Evolutionary conservation across 2,329 filamentous ascomycete species (phyloP).

Genomic region (Pseudogymnoascus sp.): DNA sequence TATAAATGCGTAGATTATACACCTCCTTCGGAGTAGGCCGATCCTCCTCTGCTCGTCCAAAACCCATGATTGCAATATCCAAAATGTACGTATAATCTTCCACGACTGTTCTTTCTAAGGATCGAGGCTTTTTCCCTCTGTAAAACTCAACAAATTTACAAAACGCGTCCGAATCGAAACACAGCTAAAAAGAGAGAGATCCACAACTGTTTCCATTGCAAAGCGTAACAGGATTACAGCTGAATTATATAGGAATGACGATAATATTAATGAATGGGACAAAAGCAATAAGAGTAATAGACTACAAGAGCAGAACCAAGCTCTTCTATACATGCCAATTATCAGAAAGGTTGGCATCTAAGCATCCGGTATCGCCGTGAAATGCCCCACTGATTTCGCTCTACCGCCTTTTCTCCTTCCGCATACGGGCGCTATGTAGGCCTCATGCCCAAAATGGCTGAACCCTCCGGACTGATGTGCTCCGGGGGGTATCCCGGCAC

Average conservation of each 20-base stretch:
- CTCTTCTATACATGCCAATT: background rate
- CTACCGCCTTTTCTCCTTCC: background rate
- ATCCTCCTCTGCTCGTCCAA: slow-evolving; percentile 20
- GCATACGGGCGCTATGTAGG: background rate
- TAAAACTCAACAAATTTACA: background rate
- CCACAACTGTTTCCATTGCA: background rate
- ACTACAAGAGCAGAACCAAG: background rate
- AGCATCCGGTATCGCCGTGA: background rate
- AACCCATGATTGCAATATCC: background rate
- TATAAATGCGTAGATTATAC: slow-evolving; percentile 22
- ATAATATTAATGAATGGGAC: background rate
- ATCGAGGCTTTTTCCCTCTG: background rate
- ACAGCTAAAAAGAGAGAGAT: background rate
- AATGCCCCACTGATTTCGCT: background rate
- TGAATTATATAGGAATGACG: too few relatives aligned
- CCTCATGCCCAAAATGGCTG: background rate
- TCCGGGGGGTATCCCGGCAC: background rate
- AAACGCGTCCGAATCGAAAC: background rate
- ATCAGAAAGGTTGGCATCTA: background rate
- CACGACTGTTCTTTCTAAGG: background rate
- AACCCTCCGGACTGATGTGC: background rate
- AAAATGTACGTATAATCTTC: background rate
- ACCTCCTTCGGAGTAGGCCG: slow-evolving; percentile 22
- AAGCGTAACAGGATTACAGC: background rate
- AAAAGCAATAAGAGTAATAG: background rate